A percentile compares a stretch with the other conserved stretches of the same genome.
Evolutionary conservation across 2,329 filamentous ascomycete genomes (phyloP).

Genomic region (Coniochaeta pulveracea): DNA sequence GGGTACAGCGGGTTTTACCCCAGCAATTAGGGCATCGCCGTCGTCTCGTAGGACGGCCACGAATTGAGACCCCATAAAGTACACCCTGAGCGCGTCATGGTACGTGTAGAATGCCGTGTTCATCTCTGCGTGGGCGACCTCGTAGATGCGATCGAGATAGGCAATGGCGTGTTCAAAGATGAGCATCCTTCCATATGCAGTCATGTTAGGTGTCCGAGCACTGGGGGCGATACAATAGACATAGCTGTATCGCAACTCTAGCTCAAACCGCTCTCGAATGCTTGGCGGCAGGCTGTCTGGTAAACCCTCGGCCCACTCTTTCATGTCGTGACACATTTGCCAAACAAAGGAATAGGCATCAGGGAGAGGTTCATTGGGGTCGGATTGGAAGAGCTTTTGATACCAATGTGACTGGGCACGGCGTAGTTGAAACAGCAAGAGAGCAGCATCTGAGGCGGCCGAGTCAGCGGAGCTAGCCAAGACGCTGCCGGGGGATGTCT

Average conservation of each 20-base stretch:
- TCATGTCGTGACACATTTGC: constrained; percentile 66
- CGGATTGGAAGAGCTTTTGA: constrained; percentile 74
- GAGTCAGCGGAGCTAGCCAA: constrained; percentile 30
- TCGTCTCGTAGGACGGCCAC: constrained; percentile 48
- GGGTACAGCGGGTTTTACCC: constrained; percentile 31
- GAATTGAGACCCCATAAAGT: constrained; percentile 59
- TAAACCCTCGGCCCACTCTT: constrained; percentile 70
- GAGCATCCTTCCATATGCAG: constrained; percentile 64
- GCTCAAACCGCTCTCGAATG: constrained; percentile 68
- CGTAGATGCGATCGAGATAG: constrained; percentile 67
- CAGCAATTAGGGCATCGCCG: constrained; percentile 43
- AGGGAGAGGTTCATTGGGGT: constrained; percentile 49
- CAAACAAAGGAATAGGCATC: constrained; percentile 64
- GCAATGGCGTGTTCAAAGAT: constrained; percentile 79
- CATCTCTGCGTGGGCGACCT: constrained; percentile 47
- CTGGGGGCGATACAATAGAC: constrained; percentile 82
- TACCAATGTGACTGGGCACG: constrained; percentile 83
- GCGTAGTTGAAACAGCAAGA: constrained; percentile 74
- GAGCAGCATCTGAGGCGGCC: constrained; percentile 54
- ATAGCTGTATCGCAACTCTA: constrained; percentile 83
- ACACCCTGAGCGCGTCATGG: constrained; percentile 76
- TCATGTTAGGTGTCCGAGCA: constrained; percentile 58
- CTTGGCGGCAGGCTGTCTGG: constrained; percentile 52
- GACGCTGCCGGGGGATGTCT: constrained; percentile 27
- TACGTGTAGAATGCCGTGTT: constrained; percentile 68